Percentiles rank a stretch among this genome's conserved stretches.
phyloP scores from a whole-genome alignment of 805 yeast genomes.

The Isabelozyma heimii region DNA sequence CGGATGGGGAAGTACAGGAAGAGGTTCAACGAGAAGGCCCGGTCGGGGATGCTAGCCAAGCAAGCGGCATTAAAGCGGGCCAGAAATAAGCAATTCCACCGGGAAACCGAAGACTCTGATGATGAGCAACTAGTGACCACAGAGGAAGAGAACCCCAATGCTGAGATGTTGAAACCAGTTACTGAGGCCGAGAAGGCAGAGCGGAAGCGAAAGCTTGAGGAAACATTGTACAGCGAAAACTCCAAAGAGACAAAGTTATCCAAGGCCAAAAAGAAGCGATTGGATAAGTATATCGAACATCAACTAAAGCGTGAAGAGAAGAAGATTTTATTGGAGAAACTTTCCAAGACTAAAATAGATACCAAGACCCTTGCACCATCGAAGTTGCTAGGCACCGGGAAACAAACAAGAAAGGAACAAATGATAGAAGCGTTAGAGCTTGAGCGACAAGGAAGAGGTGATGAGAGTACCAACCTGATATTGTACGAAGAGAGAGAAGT shows the following conservation, averaged over 20 bases:
- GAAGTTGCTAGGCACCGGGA: conserved; percentile 74
- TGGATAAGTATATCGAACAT: conserved; percentile 91
- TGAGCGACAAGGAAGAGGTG: conserved; percentile 70
- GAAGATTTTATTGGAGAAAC: conserved; percentile 68
- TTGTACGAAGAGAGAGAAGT: conserved; percentile 68
- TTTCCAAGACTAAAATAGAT: conserved; percentile 67
- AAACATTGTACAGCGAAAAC: conserved; percentile 55
- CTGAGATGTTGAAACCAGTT: conserved; percentile 61
- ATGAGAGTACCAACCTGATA: conserved; percentile 57
- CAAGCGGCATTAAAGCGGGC: conserved; percentile 65
- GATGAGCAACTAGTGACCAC: conserved; percentile 6
- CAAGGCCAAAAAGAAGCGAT: conserved; percentile 66
- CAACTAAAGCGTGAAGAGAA: conserved; percentile 88
- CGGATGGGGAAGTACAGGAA: conserved; percentile 78
- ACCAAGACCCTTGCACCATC: conserved; percentile 68
- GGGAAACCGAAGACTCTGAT: conserved; percentile 26
- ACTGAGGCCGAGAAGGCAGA: conserved; percentile 60
- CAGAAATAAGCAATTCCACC: conserved; percentile 65
- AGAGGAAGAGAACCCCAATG: conserved; percentile 48
- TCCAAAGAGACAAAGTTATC: conserved; percentile 64
- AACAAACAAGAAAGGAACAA: conserved; percentile 63
- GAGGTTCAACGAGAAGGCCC: conserved; percentile 81
- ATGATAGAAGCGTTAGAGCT: conserved; percentile 71
- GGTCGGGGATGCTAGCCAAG: conserved; percentile 80
- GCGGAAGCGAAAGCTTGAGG: conserved; percentile 62